phyloP scores from a whole-genome alignment of 176 grass and related monocot genomes.

The Eleusine coracana region DNA sequence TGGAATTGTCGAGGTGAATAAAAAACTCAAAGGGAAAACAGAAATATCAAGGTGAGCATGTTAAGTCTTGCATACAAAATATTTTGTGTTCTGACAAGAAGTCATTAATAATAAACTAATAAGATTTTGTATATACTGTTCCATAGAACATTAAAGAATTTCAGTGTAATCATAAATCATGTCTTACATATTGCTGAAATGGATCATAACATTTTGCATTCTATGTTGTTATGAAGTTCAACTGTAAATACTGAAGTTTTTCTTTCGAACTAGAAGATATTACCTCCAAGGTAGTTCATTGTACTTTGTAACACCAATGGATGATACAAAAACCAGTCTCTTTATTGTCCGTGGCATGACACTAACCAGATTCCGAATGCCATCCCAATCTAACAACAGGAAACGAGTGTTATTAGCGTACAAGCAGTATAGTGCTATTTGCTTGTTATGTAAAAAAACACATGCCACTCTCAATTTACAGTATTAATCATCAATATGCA shows the following conservation, averaged over 20 bases:
- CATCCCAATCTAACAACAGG: slow-evolving; percentile 76
- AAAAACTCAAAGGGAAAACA: background rate
- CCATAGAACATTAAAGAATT: background rate
- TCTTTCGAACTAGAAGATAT: slow-evolving; percentile 35
- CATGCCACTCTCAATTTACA: background rate
- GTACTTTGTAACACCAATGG: slow-evolving; percentile 92
- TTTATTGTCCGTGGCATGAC: slow-evolving; percentile 59
- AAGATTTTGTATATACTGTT: background rate
- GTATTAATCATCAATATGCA: background rate
- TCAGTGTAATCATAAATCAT: background rate
- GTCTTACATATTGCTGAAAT: background rate
- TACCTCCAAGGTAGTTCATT: slow-evolving; percentile 97
- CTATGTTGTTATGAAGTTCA: slow-evolving; percentile 24
- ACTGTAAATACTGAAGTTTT: background rate
- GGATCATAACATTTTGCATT: background rate
- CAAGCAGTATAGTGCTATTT: slow-evolving; percentile 17
- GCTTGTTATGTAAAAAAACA: background rate
- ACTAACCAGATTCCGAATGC: slow-evolving; percentile 78
- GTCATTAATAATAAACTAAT: background rate
- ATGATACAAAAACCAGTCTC: slow-evolving; percentile 82
- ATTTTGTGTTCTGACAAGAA: background rate
- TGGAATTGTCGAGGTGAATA: background rate
- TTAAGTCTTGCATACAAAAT: background rate
- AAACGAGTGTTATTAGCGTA: slow-evolving; percentile 28
- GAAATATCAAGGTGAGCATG: slow-evolving; percentile 23